Evolutionary conservation across 345 rosid genomes (phyloP), one percentile per base, ranked within the genome.

Genomic region (Rubroshorea leprosula): DNA sequence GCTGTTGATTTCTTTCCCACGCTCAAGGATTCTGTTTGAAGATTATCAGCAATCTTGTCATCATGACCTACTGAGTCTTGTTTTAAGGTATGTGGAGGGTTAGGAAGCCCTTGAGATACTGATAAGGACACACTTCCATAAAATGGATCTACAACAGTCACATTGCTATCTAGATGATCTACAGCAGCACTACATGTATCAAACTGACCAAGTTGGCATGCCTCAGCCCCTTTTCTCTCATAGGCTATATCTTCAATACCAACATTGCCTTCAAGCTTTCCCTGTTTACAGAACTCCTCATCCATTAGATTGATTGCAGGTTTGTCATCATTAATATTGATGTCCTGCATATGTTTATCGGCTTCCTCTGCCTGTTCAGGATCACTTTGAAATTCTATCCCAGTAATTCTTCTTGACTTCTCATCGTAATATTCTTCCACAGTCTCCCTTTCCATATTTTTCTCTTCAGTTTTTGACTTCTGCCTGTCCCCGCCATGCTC

Each of bases 271-370:
- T 26, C 58, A 54, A 26, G 27, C 26, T 39, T 47, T 55, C 57
- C 61, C 27, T 62, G 72, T 41, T 62, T 78, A 68, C 58, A 14
- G 44, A 67, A 35, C 53, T 64, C 74, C 41, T 71, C 72, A 53
- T 72, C 75, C 65, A 24, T 35, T 8, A 15, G 16, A 54, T 56
- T 61, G 64, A 17, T 57, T n/a, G 26, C 64, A 60, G 60, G 65
- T 70, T 53, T 67, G 62, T 61, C 70, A 49, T 64, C 63, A 49
- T 38, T 35, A 21, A 7, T 55, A 25, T 49, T 41, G 46, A 54
- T 48, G 50, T 49, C 65, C 8, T 70, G 69, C 31, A 43, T 54
- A 23, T 39, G 23, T 23, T 68, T 62, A 29, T 68, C 64, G 1
- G 21, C 55, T 70, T 60, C 64, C 57, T 20, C 10, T 6, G 10